Evolutionary conservation across 768 basidiomycete species (phyloP).

Genomic region (Auriscalpium orientale): DNA sequence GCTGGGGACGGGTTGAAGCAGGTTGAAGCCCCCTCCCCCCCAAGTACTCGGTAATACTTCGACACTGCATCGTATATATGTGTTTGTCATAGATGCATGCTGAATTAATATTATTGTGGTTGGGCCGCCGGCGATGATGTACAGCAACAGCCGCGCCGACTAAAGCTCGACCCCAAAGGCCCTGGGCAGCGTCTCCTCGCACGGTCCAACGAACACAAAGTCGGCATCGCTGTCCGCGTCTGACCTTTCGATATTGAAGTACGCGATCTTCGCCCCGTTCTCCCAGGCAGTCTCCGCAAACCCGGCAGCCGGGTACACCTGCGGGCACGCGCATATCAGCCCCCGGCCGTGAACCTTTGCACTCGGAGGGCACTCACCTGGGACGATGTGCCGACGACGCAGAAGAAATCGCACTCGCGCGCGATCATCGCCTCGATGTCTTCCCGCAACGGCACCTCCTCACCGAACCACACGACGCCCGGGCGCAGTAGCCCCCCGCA

Average conservation of each 20-base stretch:
- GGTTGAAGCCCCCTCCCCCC: no score
- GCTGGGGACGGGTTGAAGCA: no score
- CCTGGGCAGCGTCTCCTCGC: slow-evolving; percentile 37
- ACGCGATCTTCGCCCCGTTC: no score
- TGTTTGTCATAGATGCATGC: no score
- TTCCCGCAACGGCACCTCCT: slow-evolving; percentile 22
- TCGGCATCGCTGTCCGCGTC: slow-evolving; percentile 35
- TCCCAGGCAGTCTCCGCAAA: no score
- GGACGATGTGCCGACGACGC: slow-evolving; percentile 35
- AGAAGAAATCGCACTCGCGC: slow-evolving; percentile 24
- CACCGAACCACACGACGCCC: slow-evolving; percentile 38
- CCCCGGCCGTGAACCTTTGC: not conserved
- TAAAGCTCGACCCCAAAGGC: slow-evolving; percentile 23
- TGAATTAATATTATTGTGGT: no score
- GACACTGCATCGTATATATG: no score
- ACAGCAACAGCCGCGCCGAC: no score
- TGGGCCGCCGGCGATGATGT: no score
- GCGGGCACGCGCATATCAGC: not conserved
- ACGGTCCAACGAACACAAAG: slow-evolving; percentile 44
- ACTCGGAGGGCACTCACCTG: slow-evolving; percentile 3
- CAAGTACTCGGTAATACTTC: no score
- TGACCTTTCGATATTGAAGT: slow-evolving; percentile 5
- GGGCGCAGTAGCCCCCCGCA: slow-evolving; percentile 29
- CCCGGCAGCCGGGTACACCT: slow-evolving; percentile 29
- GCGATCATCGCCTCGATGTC: slow-evolving; percentile 22